phyloP scores from a whole-genome alignment of 208 protist genomes.

The Spongospora subterranea region DNA sequence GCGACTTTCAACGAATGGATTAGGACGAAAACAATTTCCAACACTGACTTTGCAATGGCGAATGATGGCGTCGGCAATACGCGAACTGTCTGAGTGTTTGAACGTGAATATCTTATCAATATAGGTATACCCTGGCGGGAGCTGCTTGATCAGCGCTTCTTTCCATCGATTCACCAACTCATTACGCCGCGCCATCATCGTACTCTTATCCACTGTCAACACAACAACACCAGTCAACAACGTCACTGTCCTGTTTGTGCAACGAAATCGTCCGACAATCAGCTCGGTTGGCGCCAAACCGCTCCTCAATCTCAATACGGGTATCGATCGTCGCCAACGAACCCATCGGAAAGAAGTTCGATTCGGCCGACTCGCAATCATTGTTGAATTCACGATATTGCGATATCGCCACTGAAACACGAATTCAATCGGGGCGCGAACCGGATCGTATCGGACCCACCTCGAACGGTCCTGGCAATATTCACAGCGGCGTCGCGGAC shows the following conservation, averaged over 20 bases:
- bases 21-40: no score
- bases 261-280: no score
- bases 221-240: no score
- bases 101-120: background rate
- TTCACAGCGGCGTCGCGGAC: background rate
- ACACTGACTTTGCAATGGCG: constrained; percentile 44
- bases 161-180: background rate
- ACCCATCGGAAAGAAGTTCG: background rate
- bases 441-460: background rate
- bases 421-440: background rate
- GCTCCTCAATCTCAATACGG: constrained; percentile 21
- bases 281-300: no score
- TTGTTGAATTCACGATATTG: constrained; percentile 42
- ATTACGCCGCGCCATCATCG: background rate
- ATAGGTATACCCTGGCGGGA: constrained; percentile 6
- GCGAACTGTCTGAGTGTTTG: constrained; percentile 14
- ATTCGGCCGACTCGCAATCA: background rate
- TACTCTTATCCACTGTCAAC: background rate
- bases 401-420: background rate
- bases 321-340: background rate
- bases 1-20: no score
- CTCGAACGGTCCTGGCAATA: constrained; percentile 8
- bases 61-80: constrained; percentile 35
- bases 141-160: background rate
- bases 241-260: no score